Evolutionary conservation across 2,329 filamentous ascomycete species (phyloP).

Genomic region (Tricladium varicosporioides): DNA sequence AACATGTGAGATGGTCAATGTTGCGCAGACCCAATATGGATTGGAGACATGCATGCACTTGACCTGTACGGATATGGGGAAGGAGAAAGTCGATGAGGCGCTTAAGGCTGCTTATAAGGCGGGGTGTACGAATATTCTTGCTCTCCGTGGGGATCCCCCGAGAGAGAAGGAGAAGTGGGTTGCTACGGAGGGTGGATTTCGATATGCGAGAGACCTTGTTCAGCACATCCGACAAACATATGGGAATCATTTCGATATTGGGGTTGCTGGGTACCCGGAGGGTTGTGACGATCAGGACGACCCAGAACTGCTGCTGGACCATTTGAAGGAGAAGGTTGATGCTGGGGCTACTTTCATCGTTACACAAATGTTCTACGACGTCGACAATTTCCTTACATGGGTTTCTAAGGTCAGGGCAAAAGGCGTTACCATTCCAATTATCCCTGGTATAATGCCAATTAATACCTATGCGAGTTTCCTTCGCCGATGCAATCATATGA

Average conservation of each 20-base stretch:
- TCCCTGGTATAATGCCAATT: conserved; percentile 90
- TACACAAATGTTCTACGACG: conserved; percentile 99
- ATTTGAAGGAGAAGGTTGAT: conserved; percentile 96
- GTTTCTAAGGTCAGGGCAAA: conserved; percentile 79
- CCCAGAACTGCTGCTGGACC: conserved; percentile 79
- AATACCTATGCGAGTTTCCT: conserved; percentile 93
- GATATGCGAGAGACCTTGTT: conserved; percentile 86
- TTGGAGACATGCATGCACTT: conserved; percentile 99
- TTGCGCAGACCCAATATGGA: conserved; percentile 91
- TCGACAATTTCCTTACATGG: conserved; percentile 91
- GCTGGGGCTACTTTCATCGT: conserved; percentile 91
- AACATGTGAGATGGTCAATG: conserved; percentile 96
- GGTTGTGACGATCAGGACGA: conserved; percentile 91
- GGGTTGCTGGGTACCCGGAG: conserved; percentile 94
- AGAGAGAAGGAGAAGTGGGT: conserved; percentile 93
- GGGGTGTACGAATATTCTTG: conserved; percentile 96
- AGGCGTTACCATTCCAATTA: conserved; percentile 80
- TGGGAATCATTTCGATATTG: conserved; percentile 92
- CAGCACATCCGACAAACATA: conserved; percentile 74
- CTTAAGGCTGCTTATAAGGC: conserved; percentile 86
- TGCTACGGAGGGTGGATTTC: conserved; percentile 80
- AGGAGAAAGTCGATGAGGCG: conserved; percentile 85
- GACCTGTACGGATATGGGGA: conserved; percentile 97
- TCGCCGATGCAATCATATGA: conserved; percentile 86
- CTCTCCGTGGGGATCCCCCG: conserved; percentile 88